Evolutionary conservation across 2,329 filamentous ascomycete species (phyloP), one percentile per base, ranked within the genome.

Genomic region (Epichloe uncinata): DNA sequence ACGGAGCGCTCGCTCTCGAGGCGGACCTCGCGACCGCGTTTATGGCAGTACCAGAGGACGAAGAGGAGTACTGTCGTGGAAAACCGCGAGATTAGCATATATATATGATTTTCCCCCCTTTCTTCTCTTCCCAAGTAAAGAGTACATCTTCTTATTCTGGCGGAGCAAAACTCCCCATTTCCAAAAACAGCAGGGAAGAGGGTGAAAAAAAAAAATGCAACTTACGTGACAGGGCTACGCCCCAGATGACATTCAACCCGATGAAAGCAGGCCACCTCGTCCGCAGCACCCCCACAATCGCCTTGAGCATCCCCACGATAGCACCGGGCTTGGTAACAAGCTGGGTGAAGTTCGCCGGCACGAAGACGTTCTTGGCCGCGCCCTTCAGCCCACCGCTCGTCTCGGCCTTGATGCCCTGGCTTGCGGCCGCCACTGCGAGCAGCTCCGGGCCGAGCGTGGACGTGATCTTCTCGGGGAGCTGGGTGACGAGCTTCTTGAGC

Each of bases 21-120:
- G 47, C 93, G 79, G 6, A 82, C 82, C 69, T 98, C 91, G 42
- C 81, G 81, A 38, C 93, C 93, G 49, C 93, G 85, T 72, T 97
- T 97, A 69, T 97, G 85, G 69, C 90, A 97, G 69, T 97, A 98
- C 90, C 91, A 98, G 59, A 97, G 82, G 42, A 95, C 87, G 63
- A 95, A 93, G 50, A 98, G 77, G 15, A 97, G 75, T 49, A 97
- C 87, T 86, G 18, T 22, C 16, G 4, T 15, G 16, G 35, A 4
- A 4, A 13, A 37, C 12, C 16, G 30, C 30, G 30, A 30, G 30
- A 30, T 40, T 15, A 8, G 4, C 2, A 4, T 7, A 18, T 5
- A 22, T 22, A n/a, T n/a, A n/a, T n/a, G n/a, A n/a, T n/a, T n/a
- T n/a, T n/a, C n/a, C n/a, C n/a, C n/a, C n/a, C n/a, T n/a, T n/a